Evolutionary conservation across 2,329 filamentous ascomycete genomes (phyloP).

Genomic region (Falciphora oryzae): DNA sequence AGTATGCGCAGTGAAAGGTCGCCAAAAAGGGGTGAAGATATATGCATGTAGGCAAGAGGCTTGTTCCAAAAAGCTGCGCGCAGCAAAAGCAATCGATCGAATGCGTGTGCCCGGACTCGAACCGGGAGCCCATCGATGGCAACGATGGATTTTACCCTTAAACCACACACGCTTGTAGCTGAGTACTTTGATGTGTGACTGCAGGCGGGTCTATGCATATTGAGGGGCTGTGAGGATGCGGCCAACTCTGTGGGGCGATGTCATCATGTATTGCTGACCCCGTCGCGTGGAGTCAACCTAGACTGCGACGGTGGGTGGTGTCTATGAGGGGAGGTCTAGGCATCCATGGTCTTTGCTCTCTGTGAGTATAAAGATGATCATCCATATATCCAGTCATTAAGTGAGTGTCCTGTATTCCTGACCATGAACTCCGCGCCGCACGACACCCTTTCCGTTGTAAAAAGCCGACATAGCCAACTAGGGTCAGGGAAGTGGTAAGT

Average conservation of each 20-base stretch:
- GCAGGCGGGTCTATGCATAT: not conserved
- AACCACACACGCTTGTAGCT: constrained; percentile 6
- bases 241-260: not conserved
- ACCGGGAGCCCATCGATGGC: constrained; percentile 7
- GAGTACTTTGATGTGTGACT: not conserved
- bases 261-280: not conserved
- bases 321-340: not conserved
- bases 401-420: not conserved
- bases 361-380: not conserved
- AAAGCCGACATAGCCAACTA: no score
- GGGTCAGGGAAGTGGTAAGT: not conserved
- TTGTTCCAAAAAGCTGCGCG: not conserved
- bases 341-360: not conserved
- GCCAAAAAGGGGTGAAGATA: no score
- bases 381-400: not conserved
- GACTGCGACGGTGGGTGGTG: not conserved
- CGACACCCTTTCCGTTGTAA: no score
- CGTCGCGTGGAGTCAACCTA: not conserved
- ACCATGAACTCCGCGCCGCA: not conserved
- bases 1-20: no score
- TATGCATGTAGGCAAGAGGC: not conserved
- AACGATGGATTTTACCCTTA: constrained; percentile 9
- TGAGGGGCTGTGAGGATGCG: not conserved
- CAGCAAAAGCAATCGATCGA: not conserved
- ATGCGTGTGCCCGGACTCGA: constrained; percentile 6